Evolutionary conservation across 2,329 filamentous ascomycete species (phyloP).

Genomic region (Botrytis byssoidea): DNA sequence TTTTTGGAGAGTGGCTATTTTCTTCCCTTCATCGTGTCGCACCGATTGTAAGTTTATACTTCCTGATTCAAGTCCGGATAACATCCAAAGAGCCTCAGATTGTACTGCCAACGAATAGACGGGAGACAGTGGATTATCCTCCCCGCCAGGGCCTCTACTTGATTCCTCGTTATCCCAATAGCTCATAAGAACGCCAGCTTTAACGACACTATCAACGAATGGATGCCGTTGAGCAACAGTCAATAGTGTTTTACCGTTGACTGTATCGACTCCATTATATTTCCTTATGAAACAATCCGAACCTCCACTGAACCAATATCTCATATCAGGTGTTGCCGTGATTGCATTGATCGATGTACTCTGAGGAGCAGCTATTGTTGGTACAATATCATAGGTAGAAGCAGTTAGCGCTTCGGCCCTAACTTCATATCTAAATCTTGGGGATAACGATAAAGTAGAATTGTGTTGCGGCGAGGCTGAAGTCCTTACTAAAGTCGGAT

Average conservation of each 20-base stretch:
- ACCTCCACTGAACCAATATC: conserved; percentile 92
- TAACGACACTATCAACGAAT: conserved; percentile 95
- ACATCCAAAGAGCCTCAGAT: conserved; percentile 83
- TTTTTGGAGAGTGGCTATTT: conserved; percentile 75
- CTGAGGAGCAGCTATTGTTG: conserved; percentile 94
- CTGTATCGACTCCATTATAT: conserved; percentile 92
- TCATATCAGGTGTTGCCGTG: conserved; percentile 86
- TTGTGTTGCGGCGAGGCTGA: conserved; percentile 37
- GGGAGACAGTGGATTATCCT: conserved; percentile 71
- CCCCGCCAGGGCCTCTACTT: conserved; percentile 34
- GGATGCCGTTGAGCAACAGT: conserved; percentile 95
- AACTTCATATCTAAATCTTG: conserved; percentile 57
- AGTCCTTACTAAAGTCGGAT: conserved; percentile 33
- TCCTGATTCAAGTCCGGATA: conserved; percentile 87
- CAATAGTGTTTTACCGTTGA: conserved; percentile 88
- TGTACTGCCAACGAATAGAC: conserved; percentile 94
- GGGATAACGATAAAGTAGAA: conserved; percentile 43
- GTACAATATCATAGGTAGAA: conserved; percentile 86
- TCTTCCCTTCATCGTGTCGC: conserved; percentile 89
- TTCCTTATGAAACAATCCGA: conserved; percentile 95
- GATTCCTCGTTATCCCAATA: conserved; percentile 99
- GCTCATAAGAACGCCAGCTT: conserved; percentile 88
- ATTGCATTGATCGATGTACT: conserved; percentile 94
- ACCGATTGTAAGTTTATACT: conserved; percentile 92
- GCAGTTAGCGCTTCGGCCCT: conserved; percentile 78